Conservation (phyloP, 169 alveolate genomes). For the Plasmodium gonderi region DNA sequence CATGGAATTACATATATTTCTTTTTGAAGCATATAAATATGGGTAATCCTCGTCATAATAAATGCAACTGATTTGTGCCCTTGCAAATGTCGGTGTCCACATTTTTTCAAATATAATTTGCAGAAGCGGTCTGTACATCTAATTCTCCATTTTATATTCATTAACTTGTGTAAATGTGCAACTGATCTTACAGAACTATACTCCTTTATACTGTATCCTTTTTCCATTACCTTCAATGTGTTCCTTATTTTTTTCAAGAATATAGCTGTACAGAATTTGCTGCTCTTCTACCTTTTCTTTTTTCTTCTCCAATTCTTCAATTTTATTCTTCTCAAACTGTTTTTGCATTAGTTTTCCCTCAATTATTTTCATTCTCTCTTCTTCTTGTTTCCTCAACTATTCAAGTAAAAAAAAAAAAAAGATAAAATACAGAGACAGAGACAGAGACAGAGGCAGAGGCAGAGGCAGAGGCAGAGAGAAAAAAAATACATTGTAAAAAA, state of each 20-base stretch:
- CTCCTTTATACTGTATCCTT: not conserved
- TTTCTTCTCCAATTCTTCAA: slow-evolving; percentile 62
- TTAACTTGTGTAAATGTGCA: not conserved
- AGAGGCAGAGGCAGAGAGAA: not conserved
- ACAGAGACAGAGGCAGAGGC: not conserved
- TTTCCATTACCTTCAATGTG: slow-evolving; percentile 45
- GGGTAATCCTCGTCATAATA: no score
- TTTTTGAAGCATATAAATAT: no score
- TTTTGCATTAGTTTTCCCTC: slow-evolving; percentile 68
- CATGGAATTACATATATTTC: not conserved
- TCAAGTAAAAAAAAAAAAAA: not conserved
- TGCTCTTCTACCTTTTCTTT: slow-evolving; percentile 51
- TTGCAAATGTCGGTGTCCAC: not conserved
- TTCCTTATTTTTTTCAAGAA: slow-evolving; percentile 35
- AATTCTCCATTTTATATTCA: no score
- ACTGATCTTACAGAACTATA: not conserved
- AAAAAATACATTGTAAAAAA: not conserved
- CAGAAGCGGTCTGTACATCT: not conserved
- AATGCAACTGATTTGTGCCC: not conserved
- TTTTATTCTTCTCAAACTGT: slow-evolving; percentile 61
- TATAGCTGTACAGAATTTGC: slow-evolving; percentile 21
- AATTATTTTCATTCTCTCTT: slow-evolving; percentile 51
- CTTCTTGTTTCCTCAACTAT: slow-evolving; percentile 63
- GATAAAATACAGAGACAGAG: not conserved
- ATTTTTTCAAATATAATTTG: not conserved